Conservation (phyloP, 75 land plant genomes). For the Adiantum capillusveneris region DNA sequence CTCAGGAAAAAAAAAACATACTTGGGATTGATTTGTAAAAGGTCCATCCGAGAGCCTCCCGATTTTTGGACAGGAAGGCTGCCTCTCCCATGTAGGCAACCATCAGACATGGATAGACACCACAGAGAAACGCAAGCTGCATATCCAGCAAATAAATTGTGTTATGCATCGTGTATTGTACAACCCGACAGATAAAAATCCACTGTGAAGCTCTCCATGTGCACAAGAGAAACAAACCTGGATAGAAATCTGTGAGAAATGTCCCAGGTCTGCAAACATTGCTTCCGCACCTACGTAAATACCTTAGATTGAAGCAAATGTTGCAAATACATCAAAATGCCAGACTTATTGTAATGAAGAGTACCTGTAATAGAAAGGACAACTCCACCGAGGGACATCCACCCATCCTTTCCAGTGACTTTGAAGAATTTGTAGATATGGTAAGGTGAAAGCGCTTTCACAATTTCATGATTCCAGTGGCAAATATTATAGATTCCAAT, state of each 20-base stretch:
- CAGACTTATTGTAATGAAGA: neutral
- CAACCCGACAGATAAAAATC: neutral
- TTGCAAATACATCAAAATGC: conserved; percentile 26
- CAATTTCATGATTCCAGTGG: conserved; percentile 48
- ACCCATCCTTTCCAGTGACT: conserved; percentile 45
- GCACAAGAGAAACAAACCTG: conserved; percentile 44
- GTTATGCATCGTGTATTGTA: neutral
- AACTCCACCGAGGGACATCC: conserved; percentile 74
- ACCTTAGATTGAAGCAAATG: conserved; percentile 43
- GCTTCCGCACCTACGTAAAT: conserved; percentile 60
- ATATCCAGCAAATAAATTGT: too few relatives aligned
- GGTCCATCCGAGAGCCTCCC: conserved; percentile 18
- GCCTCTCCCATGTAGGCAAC: conserved; percentile 89
- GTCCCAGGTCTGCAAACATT: conserved; percentile 82
- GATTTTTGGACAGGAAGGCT: conserved; percentile 66
- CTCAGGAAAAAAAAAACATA: too few relatives aligned
- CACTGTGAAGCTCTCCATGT: conserved; percentile 3
- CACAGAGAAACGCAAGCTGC: conserved; percentile 49
- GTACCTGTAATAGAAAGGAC: conserved; percentile 74
- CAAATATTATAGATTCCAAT: conserved; percentile 65
- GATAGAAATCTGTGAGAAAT: conserved; percentile 55
- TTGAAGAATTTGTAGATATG: conserved; percentile 54
- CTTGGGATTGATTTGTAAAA: conserved; percentile 78
- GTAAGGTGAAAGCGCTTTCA: conserved; percentile 55
- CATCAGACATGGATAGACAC: conserved; percentile 72